Evolutionary conservation across 1,284 basidiomycete species (phyloP), one percentile per base, ranked within the genome.

Genomic region (Melampsora abietis-canadensis): DNA sequence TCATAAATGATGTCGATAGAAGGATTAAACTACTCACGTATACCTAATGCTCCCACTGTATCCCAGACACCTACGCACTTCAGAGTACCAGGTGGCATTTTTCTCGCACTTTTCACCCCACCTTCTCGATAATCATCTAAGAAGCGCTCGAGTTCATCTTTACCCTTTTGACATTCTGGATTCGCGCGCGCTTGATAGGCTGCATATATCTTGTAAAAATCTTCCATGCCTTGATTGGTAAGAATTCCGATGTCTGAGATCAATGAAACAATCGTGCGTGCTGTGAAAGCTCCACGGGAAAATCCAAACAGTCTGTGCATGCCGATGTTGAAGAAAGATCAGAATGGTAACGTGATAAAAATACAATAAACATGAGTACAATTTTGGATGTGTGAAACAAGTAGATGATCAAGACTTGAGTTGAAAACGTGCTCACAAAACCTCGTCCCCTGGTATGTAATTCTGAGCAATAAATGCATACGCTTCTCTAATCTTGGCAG

Each of bases 361-460:
- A 54, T 21, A n/a, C 2, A 54, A 27, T 2, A 54, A 19, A 54
- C 7, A 54, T n/a, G 37, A 40, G 37, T 12, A 8, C 8, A 34
- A 34, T 34, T 8, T 34, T 34, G 34, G 8, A 34, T 34, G 8
- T 34, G 34, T 34, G 34, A 40, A 8, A 40, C 6, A 12, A 40
- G 37, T 40, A 40, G 37, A 10, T 12, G 10, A 5, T 7, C 37
- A 34, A 27, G 10, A 27, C 12, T 6, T 34, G 12, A 31, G 34
- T 47, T 61, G 46, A 31, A 59, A 10, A 40, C 44, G 34, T 30
- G 40, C 46, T 59, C 48, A 65, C 61, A 76, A 66, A 31, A 78
- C 76, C 68, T 78, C 78, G 60, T 78, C 78, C 1, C 78, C 78
- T 4, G 61, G 44, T 19, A 75, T 75, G 48, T 73, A 78, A 68